Evolutionary conservation across 2,329 filamentous ascomycete genomes (phyloP), one percentile per base, ranked within the genome.

Genomic region (Dactylellina cionopaga): DNA sequence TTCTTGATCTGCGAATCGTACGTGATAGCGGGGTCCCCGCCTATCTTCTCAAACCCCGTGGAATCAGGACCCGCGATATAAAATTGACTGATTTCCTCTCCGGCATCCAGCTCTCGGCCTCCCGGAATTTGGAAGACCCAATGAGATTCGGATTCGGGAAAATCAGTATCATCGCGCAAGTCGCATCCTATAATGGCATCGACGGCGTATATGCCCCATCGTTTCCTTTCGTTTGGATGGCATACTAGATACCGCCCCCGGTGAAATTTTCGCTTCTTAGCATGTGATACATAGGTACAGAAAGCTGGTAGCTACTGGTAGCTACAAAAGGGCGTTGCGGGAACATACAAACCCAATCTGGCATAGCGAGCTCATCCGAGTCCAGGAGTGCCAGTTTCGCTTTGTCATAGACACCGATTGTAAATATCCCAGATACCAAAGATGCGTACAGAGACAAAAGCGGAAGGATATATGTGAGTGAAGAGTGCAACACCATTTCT

Each of bases 191-290:
- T 7, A 3, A 31, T 5, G 1, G 56, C 22, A 25, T 70, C 65
- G 2, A 49, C 65, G 3, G 65, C 65, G 27, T 70, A 70, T 15
- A 63, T 5, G 13, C 56, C 47, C 47, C 55, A 70, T 35, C 47
- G 37, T 19, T 19, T 39, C 17, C 22, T 47, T 7, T n/a, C 5
- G n/a, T 43, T 62, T 0, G 65, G 65, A 24, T 70, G 65, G 17
- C 65, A 70, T 33, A 70, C 65, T 70, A 35, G 15, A 25, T 15
- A 19, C 4, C 41, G 15, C 7, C n/a, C n/a, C n/a, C n/a, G n/a
- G n/a, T n/a, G n/a, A n/a, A n/a, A n/a, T n/a, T n/a, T n/a, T n/a
- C n/a, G n/a, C n/a, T n/a, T n/a, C n/a, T n/a, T n/a, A n/a, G n/a
- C n/a, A n/a, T n/a, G n/a, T n/a, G n/a, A n/a, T n/a, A n/a, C n/a